Percentiles rank a stretch among this genome's conserved stretches.
Conservation (phyloP, 1,139 yeast species). For the Tardiomyces blankii region DNA sequence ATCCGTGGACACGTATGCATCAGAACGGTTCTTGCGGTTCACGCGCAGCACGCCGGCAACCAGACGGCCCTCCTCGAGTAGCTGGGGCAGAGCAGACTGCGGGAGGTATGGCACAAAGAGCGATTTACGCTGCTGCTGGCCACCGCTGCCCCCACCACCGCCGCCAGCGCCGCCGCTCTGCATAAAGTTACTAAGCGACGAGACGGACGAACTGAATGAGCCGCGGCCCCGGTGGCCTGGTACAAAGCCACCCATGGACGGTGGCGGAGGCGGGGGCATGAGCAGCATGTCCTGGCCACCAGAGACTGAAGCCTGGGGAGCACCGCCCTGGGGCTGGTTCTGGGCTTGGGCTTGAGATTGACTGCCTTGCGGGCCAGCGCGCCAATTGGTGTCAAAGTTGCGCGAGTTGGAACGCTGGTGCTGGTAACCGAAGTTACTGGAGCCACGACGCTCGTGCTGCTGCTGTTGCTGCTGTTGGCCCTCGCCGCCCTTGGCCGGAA, state of each 20-base stretch:
- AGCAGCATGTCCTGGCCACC: not conserved
- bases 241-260: constrained; percentile 40
- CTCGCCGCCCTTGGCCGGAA: constrained; percentile 30
- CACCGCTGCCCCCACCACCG: constrained; percentile 1
- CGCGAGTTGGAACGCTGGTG: constrained; percentile 50
- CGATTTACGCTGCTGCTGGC: constrained; percentile 53
- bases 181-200: constrained; percentile 35
- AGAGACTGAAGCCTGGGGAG: not conserved
- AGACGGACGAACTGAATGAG: constrained; percentile 59
- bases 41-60: constrained; percentile 91
- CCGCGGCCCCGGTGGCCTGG: constrained; percentile 75
- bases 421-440: constrained; percentile 19
- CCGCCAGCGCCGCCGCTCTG: constrained; percentile 6
- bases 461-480: constrained; percentile 2
- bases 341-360: too few relatives aligned
- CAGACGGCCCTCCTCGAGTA: constrained; percentile 79
- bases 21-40: constrained; percentile 90
- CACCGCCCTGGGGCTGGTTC: constrained; percentile 7
- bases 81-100: constrained; percentile 81
- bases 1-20: constrained; percentile 94
- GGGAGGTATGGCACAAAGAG: constrained; percentile 94
- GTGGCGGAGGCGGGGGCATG: constrained; percentile 12
- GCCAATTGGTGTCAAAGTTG: constrained; percentile 38
- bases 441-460: constrained; percentile 34
- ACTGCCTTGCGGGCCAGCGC: constrained; percentile 15